Conservation (phyloP, 1,284 basidiomycete genomes). For the Naganishia cerealis region DNA sequence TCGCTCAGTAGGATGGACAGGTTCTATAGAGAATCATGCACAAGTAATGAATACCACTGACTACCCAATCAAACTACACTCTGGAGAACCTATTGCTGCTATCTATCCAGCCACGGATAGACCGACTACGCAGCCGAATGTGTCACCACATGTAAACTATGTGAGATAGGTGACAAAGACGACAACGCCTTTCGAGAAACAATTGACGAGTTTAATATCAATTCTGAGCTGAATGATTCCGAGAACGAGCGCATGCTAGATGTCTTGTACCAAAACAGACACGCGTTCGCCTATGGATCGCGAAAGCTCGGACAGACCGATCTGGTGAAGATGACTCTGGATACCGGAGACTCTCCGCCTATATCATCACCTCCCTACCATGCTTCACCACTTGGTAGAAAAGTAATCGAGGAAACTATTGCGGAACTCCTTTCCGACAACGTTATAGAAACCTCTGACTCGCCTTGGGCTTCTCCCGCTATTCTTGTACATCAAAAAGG, state of each 20-base stretch:
- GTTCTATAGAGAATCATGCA: no score
- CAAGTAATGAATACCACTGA: no score
- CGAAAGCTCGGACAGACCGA: constrained; percentile 14
- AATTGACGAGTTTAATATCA: constrained; percentile 3
- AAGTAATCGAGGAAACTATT: constrained; percentile 50
- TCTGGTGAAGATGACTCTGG: constrained; percentile 9
- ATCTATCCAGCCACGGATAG: constrained; percentile 22
- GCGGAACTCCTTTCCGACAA: no score
- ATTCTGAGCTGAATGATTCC: not conserved
- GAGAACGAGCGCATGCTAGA: not conserved
- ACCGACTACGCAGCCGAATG: not conserved
- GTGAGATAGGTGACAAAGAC: not conserved
- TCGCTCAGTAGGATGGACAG: no score
- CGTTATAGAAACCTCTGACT: no score
- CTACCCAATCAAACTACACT: no score
- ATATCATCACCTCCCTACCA: constrained; percentile 42
- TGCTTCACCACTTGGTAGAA: constrained; percentile 47
- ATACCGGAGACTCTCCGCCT: constrained; percentile 35
- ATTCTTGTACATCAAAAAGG: no score
- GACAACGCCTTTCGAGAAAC: not conserved
- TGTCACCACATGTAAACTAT: no score
- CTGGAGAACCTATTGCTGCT: no score
- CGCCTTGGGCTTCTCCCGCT: no score
- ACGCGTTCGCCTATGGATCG: no score
- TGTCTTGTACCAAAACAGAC: constrained; percentile 2